These are phyloP conservation scores for Penicillium sp. DNA, from an alignment of 2,329 filamentous ascomycete species.

Conservation along the genomic window DNA sequence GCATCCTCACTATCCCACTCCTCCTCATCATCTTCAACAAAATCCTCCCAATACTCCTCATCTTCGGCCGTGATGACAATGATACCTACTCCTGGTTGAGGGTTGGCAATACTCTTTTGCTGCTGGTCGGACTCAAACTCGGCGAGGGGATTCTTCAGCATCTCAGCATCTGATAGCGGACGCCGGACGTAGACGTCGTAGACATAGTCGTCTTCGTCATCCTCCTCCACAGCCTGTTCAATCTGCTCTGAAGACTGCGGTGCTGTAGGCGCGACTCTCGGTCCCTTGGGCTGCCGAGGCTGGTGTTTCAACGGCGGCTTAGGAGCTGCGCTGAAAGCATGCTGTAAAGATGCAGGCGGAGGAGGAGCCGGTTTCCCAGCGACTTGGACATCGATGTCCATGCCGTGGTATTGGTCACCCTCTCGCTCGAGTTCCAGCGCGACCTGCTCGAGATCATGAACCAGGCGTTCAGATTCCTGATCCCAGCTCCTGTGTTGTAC, in stretches of 20 bases:
- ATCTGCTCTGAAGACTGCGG: not conserved
- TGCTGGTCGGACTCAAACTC: constrained; percentile 24
- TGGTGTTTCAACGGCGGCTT: constrained; percentile 31
- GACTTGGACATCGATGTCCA: constrained; percentile 16
- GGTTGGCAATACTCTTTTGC: constrained; percentile 24
- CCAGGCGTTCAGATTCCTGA: constrained; percentile 37
- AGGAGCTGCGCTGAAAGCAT: constrained; percentile 11
- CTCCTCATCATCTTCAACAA: constrained; percentile 47
- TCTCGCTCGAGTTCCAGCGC: constrained; percentile 36
- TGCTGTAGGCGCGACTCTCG: constrained; percentile 11
- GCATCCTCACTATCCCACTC: constrained; percentile 54
- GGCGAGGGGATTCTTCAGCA: constrained; percentile 30
- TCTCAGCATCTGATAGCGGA: constrained; percentile 28
- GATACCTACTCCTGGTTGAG: constrained; percentile 33
- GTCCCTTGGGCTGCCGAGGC: constrained; percentile 29
- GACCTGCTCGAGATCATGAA: constrained; percentile 36
- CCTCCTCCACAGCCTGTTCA: constrained; percentile 22
- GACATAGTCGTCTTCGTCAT: constrained; percentile 48
- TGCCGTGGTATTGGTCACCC: constrained; percentile 9
- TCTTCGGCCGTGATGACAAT: constrained; percentile 38
- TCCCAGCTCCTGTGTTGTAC: constrained; percentile 34
- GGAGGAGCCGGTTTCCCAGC: not conserved
- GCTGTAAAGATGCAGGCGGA: not conserved
- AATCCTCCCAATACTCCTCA: constrained; percentile 50
- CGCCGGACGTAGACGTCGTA: constrained; percentile 55